Evolutionary conservation across 2,329 filamentous ascomycete species (phyloP), one percentile per base, ranked within the genome.

Genomic region (Neopestalotiopsis rosae): DNA sequence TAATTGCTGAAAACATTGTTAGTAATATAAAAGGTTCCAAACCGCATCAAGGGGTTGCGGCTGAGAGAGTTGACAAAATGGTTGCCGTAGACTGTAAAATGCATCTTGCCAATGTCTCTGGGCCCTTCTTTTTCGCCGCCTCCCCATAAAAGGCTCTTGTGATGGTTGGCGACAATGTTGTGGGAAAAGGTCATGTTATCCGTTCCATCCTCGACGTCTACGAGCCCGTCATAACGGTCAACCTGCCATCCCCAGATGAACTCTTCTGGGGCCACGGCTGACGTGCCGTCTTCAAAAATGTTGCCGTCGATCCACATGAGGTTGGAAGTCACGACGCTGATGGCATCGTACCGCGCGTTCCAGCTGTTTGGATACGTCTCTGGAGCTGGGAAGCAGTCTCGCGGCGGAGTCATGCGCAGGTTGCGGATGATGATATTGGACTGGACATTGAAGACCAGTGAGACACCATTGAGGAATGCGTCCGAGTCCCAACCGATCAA

Each of bases 281-380:
- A 10, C 14, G 30, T 20, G 7, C 61, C 42, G 61, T 73, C 71
- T 13, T 67, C 67, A 65, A 74, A 67, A 1, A 69, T 67, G 69
- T 74, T 74, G 24, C 71, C 72, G 59, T 74, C 72, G 1, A 74
- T 59, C 72, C 72, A 74, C 4, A 68, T 71, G 17, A 62, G 69
- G 0, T 61, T 69, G 14, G 70, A 73, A 0, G 59, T 72, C 13
- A 74, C 71, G 45, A 74, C 69, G 32, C 67, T 67, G 6, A 74
- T 61, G 34, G 72, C 71, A 57, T 74, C 70, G 65, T 74, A 74
- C 0, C 72, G 71, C 63, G 72, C 72, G 65, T 74, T 74, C 72
- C 72, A 74, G 61, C 28, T 70, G 6, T 45, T 28, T 0, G 72
- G 72, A 56, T 72, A 73, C 6, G 69, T 69, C 42, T 74, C 72